Percentiles rank a stretch among this genome's conserved stretches.
Evolutionary conservation across 2,329 filamentous ascomycete genomes (phyloP).

Genomic region (Curvularia sp.): DNA sequence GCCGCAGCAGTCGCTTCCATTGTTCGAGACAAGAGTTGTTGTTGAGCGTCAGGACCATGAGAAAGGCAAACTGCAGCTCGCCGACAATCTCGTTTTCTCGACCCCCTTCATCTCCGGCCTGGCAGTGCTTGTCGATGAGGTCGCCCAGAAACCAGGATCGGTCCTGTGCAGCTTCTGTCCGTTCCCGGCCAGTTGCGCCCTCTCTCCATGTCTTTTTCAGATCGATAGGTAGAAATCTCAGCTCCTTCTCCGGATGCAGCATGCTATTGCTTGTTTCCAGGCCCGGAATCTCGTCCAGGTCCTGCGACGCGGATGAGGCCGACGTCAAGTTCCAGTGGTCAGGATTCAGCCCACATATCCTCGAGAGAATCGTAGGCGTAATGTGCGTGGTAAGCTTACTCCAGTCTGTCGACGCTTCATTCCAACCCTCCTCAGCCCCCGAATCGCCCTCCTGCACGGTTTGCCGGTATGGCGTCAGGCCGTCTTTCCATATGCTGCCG

Average conservation of each 20-base stretch:
- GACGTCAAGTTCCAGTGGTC: constrained; percentile 65
- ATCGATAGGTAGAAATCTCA: constrained; percentile 65
- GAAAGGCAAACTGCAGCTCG: constrained; percentile 68
- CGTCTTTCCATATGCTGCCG: constrained; percentile 62
- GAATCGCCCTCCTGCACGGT: constrained; percentile 44
- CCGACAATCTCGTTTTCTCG: constrained; percentile 56
- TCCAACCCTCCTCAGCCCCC: constrained; percentile 38
- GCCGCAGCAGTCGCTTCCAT: constrained; percentile 66
- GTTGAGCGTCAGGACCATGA: constrained; percentile 69
- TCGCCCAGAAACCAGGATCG: constrained; percentile 67
- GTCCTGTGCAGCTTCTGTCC: constrained; percentile 68
- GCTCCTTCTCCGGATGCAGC: constrained; percentile 48
- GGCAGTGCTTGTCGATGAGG: constrained; percentile 56
- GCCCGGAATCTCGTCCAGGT: constrained; percentile 67
- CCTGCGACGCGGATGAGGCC: constrained; percentile 62
- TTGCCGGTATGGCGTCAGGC: constrained; percentile 58
- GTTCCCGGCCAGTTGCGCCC: constrained; percentile 66
- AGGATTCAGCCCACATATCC: constrained; percentile 58
- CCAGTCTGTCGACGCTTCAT: constrained; percentile 63
- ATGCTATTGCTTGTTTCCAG: constrained; percentile 50
- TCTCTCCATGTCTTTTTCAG: constrained; percentile 68
- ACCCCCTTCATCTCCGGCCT: constrained; percentile 33
- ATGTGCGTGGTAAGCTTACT: constrained; percentile 60
- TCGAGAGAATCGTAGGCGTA: constrained; percentile 57
- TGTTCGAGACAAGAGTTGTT: constrained; percentile 72